These are phyloP conservation scores for Neonectria ditissima DNA, from an alignment of 2,329 filamentous ascomycete genomes.

Conservation along the genomic window DNA sequence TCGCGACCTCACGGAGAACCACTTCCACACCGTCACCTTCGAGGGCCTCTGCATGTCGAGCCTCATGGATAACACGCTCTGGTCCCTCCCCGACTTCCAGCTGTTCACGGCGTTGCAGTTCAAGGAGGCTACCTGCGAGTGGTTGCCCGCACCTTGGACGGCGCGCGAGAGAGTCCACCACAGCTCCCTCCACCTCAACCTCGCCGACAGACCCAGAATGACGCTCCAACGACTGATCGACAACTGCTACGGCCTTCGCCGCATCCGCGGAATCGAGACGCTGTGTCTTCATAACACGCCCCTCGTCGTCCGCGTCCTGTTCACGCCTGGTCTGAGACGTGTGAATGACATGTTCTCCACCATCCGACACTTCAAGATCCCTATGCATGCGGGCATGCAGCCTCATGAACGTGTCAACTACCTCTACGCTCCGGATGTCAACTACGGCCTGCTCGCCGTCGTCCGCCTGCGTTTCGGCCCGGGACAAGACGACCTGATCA, in stretches of 20 bases:
- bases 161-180: not conserved
- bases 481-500: not conserved
- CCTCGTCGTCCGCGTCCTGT: not conserved
- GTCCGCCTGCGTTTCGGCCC: not conserved
- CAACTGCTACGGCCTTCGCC: not conserved
- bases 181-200: not conserved
- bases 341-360: too few relatives aligned
- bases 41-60: not conserved
- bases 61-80: not conserved
- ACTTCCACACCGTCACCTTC: not conserved
- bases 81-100: not conserved
- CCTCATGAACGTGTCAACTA: not conserved
- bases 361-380: not conserved
- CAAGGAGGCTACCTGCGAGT: not conserved
- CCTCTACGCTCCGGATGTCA: not conserved
- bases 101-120: not conserved
- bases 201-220: not conserved
- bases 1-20: not conserved
- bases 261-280: not conserved
- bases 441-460: not conserved
- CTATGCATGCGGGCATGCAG: not conserved
- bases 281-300: not conserved
- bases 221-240: not conserved
- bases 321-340: not conserved
- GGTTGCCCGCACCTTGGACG: not conserved